phyloP scores from a whole-genome alignment of 1,284 basidiomycete genomes.

The Austropuccinia psidii region DNA sequence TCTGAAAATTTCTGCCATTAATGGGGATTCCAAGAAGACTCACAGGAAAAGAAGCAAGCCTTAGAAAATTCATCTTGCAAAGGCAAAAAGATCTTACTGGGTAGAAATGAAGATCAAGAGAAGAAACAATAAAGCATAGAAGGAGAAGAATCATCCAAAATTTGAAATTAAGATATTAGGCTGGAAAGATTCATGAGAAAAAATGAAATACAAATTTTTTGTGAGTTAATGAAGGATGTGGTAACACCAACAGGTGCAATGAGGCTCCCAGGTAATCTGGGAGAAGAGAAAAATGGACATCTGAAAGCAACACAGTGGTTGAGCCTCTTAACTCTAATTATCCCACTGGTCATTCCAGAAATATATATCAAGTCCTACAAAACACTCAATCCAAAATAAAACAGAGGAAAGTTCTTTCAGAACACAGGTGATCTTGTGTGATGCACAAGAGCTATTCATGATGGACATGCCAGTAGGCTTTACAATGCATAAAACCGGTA shows the following conservation, averaged over 20 bases:
- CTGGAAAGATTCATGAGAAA: neutral
- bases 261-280: neutral
- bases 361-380: neutral
- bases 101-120: neutral
- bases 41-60: neutral
- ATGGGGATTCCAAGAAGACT: neutral
- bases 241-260: neutral
- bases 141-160: too few relatives aligned
- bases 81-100: neutral
- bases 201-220: neutral
- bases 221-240: neutral
- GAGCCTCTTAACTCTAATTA: neutral
- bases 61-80: neutral
- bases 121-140: too few relatives aligned
- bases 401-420: neutral
- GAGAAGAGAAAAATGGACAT: neutral
- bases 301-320: conserved; percentile 12
- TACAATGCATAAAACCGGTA: neutral
- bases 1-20: neutral
- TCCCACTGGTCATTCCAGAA: conserved; percentile 8
- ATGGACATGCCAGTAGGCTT: neutral
- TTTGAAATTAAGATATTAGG: too few relatives aligned
- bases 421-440: neutral
- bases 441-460: neutral
- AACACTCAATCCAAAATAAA: neutral